Evolutionary conservation across 2,329 filamentous ascomycete genomes (phyloP), one percentile per base, ranked within the genome.

Genomic region (Teratosphaeriaceae sp.): DNA sequence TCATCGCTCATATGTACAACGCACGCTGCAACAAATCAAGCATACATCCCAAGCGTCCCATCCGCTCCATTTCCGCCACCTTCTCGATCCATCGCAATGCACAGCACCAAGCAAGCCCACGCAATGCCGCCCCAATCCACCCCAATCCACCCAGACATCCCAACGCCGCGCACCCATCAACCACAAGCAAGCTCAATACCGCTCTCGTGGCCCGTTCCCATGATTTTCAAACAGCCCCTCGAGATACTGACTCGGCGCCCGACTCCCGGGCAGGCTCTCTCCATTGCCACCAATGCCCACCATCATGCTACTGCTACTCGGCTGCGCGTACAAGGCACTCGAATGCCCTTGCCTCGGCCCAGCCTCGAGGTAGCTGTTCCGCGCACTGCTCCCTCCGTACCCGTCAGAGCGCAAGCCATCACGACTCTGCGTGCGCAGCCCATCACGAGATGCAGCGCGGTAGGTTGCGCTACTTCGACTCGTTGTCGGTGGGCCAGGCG

Each of bases 201-300:
- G 21, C 41, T 57, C 52, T 40, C 50, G 44, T 8, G 54, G 54
- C 19, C 56, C 56, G 39, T 58, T 62, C 18, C 67, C 68, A 57
- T 88, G 82, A 50, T 85, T 85, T 58, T 88, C 87, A 48, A 96
- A 83, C 38, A 97, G 66, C 62, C 96, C 88, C 46, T 97, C 89
- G 29, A 97, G 72, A 61, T 88, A 95, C 15, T 88, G 86, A 62
- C 87, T 94, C 0, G 90, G 90, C 13, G 88, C 84, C 44, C 89
- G 75, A 44, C 80, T 80, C 41, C 79, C 82, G 12, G 79, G 65
- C 11, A 82, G 75, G 43, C 78, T 73, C 49, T 80, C 84, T n/a
- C 26, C 46, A 19, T 31, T 41, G 16, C 40, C 44, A 19, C 50
- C 52, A 44, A 44, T 58, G 46, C 53, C 54, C 11, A 56, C 57